Evolutionary conservation across 1,139 yeast genomes (phyloP), one percentile per base, ranked within the genome.

Genomic region (Pichia sp.): DNA sequence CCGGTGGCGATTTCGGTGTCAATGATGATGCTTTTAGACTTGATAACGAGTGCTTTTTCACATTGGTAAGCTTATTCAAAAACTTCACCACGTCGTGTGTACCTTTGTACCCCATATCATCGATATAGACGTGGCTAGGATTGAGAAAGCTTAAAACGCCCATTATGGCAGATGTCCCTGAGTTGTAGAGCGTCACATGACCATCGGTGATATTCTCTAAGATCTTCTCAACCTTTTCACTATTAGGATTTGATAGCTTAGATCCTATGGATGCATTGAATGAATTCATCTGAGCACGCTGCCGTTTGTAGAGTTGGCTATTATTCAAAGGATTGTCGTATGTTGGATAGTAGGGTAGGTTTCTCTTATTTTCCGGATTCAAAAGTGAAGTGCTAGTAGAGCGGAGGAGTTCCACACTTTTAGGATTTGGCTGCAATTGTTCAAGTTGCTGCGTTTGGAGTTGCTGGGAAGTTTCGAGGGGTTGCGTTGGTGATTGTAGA

Each of bases 101-200:
- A 6, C 97, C 97, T 52, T 82, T 94, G 57, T 88, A 88, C 4
- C 88, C 86, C 22, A 54, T 48, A 22, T 80, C 74, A 15, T 83
- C 91, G 42, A 85, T 71, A 33, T 83, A 79, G 5, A 88, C 61
- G 28, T 68, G 67, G 44, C 76, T 77, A 3, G 97, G 96, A 49
- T 83, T 80, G 44, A 69, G 66, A 48, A 74, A 71, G 22, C 80
- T 72, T 53, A 88, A 61, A 19, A 83, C 73, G 1, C 88, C 96
- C 59, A 74, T 76, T 52, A 83, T 85, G 0, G 96, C 94, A 31
- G 86, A 67, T 22, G 88, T 63, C 0, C 97, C 97, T 0, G 91
- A 78, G 28, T 78, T 72, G 53, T 86, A 88, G 1, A 80, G 67
- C 0, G 83, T 77, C 1, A 80, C 73, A 44, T 77, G 65, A 4